These are phyloP conservation scores for Lomentospora prolificans DNA, from an alignment of 2,329 filamentous ascomycete species.

Conservation along the genomic window DNA sequence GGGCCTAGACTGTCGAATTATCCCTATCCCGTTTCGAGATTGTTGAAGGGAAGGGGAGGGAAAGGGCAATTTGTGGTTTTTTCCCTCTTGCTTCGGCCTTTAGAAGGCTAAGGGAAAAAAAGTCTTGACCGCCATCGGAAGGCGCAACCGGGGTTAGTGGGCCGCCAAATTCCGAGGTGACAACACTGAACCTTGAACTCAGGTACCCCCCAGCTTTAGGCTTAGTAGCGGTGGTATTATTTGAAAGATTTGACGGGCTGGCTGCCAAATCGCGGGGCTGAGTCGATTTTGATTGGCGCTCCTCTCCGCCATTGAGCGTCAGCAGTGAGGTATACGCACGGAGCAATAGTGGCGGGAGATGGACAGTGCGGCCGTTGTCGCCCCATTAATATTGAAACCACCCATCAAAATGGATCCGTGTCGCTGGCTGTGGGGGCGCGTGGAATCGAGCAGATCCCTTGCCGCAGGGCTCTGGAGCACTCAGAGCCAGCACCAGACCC, in stretches of 20 bases:
- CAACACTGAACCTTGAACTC: too few relatives aligned
- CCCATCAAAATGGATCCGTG: neutral
- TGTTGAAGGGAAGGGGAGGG: neutral
- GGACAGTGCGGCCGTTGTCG: neutral
- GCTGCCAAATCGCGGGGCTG: constrained; percentile 1
- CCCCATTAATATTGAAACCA: neutral
- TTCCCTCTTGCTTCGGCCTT: neutral
- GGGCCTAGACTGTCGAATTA: neutral
- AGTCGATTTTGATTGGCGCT: neutral
- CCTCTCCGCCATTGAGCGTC: neutral
- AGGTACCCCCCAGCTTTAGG: neutral
- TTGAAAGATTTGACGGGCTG: neutral
- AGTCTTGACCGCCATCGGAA: constrained; percentile 8
- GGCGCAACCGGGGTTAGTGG: neutral
- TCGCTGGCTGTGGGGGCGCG: too few relatives aligned
- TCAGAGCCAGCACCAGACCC: too few relatives aligned
- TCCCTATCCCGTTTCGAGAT: neutral
- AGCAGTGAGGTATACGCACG: neutral
- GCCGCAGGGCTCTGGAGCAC: too few relatives aligned
- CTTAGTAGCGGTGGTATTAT: neutral
- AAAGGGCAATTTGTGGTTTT: neutral
- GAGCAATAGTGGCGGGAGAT: neutral
- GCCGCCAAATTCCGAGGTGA: neutral
- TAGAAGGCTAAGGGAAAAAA: neutral
- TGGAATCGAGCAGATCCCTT: too few relatives aligned